These are phyloP conservation scores for Talaromyces islandicus DNA, from an alignment of 2,329 filamentous ascomycete species.

Conservation along the genomic window DNA sequence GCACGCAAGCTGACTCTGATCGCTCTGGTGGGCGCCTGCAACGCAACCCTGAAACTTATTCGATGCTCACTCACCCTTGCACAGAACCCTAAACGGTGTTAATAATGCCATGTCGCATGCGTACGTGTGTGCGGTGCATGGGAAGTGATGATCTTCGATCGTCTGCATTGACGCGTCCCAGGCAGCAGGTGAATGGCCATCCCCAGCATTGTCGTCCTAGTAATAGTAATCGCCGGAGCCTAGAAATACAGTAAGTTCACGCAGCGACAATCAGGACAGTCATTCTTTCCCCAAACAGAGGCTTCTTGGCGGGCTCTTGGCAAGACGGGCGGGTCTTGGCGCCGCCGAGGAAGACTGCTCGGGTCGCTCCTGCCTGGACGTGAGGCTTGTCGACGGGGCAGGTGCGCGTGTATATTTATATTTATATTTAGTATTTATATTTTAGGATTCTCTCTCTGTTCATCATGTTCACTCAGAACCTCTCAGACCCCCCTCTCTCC, in stretches of 20 bases:
- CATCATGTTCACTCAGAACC: neutral
- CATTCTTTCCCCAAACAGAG: slow-evolving; percentile 7
- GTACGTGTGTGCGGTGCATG: neutral
- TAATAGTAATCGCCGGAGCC: no score
- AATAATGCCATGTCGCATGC: neutral
- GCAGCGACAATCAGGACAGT: neutral
- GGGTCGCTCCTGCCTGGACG: neutral
- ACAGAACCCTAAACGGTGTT: neutral
- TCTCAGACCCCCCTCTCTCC: neutral
- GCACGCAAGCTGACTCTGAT: neutral
- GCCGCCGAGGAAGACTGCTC: neutral
- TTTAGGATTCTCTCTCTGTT: neutral
- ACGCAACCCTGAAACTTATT: neutral
- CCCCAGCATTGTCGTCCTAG: neutral
- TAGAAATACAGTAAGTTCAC: no score
- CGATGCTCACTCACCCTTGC: neutral
- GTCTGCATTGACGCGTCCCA: neutral
- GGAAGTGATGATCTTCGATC: neutral
- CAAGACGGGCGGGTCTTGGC: slow-evolving; percentile 5
- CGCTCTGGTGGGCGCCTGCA: neutral
- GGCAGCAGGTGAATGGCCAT: neutral
- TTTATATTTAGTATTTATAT: neutral
- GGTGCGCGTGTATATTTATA: neutral
- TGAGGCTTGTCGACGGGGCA: neutral
- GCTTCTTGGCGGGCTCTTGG: slow-evolving; percentile 10